Evolutionary conservation across 208 protist genomes (phyloP).

Genomic region (Phytomonas francai): DNA sequence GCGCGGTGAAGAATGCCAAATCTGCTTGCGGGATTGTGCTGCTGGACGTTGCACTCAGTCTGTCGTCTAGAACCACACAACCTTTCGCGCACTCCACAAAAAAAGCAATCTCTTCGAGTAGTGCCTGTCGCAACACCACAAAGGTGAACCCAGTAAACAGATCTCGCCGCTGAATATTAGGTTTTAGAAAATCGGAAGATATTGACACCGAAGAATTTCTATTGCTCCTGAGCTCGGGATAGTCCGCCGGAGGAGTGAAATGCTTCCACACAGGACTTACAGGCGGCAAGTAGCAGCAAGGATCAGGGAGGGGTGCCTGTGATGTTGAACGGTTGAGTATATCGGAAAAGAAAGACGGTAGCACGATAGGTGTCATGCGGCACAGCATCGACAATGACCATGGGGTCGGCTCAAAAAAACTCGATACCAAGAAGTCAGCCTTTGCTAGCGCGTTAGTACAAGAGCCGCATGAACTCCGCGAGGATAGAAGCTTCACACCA

Average conservation of each 20-base stretch:
- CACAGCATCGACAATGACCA: slow-evolving; percentile 55
- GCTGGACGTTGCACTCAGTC: slow-evolving; percentile 7
- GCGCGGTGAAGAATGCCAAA: slow-evolving; percentile 25
- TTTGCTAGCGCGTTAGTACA: background rate
- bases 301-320: slow-evolving; percentile 44
- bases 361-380: slow-evolving; percentile 44
- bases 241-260: slow-evolving; percentile 5
- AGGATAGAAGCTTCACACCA: slow-evolving; percentile 19
- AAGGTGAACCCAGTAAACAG: slow-evolving; percentile 47
- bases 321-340: slow-evolving; percentile 25
- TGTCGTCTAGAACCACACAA: slow-evolving; percentile 35
- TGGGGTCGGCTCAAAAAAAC: slow-evolving; percentile 33
- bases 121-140: slow-evolving; percentile 43
- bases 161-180: slow-evolving; percentile 24
- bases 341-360: slow-evolving; percentile 44
- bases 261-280: slow-evolving; percentile 17
- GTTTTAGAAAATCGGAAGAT: background rate
- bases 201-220: background rate
- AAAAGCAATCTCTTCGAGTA: slow-evolving; percentile 44
- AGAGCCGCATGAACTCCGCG: background rate
- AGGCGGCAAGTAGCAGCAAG: slow-evolving; percentile 20
- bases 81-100: slow-evolving; percentile 47
- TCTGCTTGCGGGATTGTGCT: background rate
- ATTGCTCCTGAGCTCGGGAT: background rate
- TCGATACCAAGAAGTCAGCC: slow-evolving; percentile 21